phyloP scores from a whole-genome alignment of 2,329 filamentous ascomycete genomes.

The Botrytis byssoidea region DNA sequence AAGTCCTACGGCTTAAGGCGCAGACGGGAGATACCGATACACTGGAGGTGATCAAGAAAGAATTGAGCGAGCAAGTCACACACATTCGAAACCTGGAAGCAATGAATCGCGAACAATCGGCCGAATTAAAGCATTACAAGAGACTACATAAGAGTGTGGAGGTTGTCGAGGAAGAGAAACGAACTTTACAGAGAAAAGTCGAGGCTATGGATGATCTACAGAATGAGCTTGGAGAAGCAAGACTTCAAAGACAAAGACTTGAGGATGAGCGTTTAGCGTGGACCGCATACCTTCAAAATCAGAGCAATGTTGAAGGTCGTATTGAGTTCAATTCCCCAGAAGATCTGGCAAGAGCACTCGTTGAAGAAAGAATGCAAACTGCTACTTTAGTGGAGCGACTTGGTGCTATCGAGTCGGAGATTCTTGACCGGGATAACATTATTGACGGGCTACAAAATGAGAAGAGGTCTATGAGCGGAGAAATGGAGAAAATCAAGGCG shows the following conservation, averaged over 20 bases:
- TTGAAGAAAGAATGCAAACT: slow-evolving; percentile 77
- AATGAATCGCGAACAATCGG: slow-evolving; percentile 73
- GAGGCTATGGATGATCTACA: slow-evolving; percentile 72
- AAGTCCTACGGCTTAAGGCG: slow-evolving; percentile 79
- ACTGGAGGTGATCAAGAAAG: slow-evolving; percentile 77
- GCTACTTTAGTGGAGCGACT: slow-evolving; percentile 78
- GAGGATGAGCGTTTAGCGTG: slow-evolving; percentile 87
- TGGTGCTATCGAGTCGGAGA: slow-evolving; percentile 75
- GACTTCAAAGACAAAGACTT: slow-evolving; percentile 78
- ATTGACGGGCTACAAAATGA: slow-evolving; percentile 72
- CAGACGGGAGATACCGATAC: slow-evolving; percentile 86
- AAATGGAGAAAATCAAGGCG: slow-evolving; percentile 68
- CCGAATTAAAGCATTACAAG: slow-evolving; percentile 78
- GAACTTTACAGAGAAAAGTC: slow-evolving; percentile 73
- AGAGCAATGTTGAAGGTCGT: slow-evolving; percentile 57
- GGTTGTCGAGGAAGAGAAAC: slow-evolving; percentile 93
- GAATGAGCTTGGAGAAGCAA: slow-evolving; percentile 73
- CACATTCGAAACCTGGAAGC: slow-evolving; percentile 84
- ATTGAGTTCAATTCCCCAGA: slow-evolving; percentile 85
- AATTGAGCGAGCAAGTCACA: slow-evolving; percentile 87
- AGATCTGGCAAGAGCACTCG: slow-evolving; percentile 77
- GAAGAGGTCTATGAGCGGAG: slow-evolving; percentile 59
- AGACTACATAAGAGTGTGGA: slow-evolving; percentile 84
- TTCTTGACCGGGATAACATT: slow-evolving; percentile 71
- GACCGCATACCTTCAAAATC: slow-evolving; percentile 77